Evolutionary conservation across 1,284 basidiomycete species (phyloP), one percentile per base, ranked within the genome.

Genomic region (Sutorius eximius): DNA sequence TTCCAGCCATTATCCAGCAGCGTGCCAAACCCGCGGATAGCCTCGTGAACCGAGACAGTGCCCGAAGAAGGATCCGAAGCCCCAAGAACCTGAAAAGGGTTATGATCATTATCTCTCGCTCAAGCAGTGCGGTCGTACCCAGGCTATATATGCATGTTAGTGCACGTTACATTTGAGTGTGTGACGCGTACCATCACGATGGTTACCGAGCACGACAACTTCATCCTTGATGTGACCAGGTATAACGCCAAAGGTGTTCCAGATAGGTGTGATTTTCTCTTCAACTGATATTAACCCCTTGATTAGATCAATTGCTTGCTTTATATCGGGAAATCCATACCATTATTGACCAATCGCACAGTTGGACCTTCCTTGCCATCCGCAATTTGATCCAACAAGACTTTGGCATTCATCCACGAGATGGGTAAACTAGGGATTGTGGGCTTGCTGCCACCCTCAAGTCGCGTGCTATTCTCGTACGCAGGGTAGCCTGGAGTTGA

Each of bases 21-120:
- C 6, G 72, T 72, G 36, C 89, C 90, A 50, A 91, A 80, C 3
- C 88, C 91, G 44, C 82, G 81, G 49, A 92, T 78, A 29, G 87
- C 74, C 66, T 95, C 91, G 60, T 86, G 79, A 54, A 91, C 73
- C 5, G 85, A 79, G 1, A 85, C 89, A 0, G 89, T 89, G n/a
- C 92, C 93, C 13, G 86, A 87, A 47, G 81, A 85, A 1, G 93
- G 93, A 68, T 95, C 92, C 0, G 80, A 75, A 41, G 77, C 91
- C 12, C 88, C 88, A 59, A 88, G 68, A 10, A 89, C 83, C 73
- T 73, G 37, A 51, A 53, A 43, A 32, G 12, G 33, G 27, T 44
- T 41, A 12, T 49, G 27, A 41, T 49, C 40, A 55, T 16, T 37
- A 10, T 10, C 33, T 46, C 37, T 42, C 18, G n/a, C 41, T 22